These are phyloP conservation scores for Colletotrichum salicis DNA, from an alignment of 2,329 filamentous ascomycete species.

Conservation along the genomic window DNA sequence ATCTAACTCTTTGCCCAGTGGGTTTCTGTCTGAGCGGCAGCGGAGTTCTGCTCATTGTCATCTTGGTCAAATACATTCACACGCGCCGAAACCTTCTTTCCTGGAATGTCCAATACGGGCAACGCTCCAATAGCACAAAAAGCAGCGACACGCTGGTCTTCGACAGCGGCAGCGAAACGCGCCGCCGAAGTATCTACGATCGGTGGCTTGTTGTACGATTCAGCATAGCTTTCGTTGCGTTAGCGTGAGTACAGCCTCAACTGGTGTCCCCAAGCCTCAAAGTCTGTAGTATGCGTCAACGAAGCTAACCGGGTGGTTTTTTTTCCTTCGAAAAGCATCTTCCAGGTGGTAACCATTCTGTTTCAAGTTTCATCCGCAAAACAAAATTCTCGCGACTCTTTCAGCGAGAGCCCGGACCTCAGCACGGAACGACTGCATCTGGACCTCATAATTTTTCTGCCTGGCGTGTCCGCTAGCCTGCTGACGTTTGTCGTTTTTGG, in stretches of 20 bases:
- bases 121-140: slow-evolving; percentile 35
- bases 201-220: slow-evolving; percentile 57
- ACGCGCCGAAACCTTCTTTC: slow-evolving; percentile 45
- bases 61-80: slow-evolving; percentile 53
- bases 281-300: background rate
- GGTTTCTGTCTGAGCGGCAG: slow-evolving; percentile 50
- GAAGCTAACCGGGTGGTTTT: slow-evolving; percentile 9
- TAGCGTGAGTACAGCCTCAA: slow-evolving; percentile 44
- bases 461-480: slow-evolving; percentile 40
- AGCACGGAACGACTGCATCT: slow-evolving; percentile 37
- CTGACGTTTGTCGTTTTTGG: slow-evolving; percentile 41
- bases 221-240: slow-evolving; percentile 53
- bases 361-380: slow-evolving; percentile 48
- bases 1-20: slow-evolving; percentile 43
- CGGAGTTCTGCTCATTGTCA: slow-evolving; percentile 49
- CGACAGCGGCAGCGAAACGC: slow-evolving; percentile 17
- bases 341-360: slow-evolving; percentile 51
- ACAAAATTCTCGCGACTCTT: slow-evolving; percentile 44
- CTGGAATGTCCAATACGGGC: slow-evolving; percentile 47
- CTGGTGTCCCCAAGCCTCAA: background rate
- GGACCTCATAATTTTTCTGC: slow-evolving; percentile 40
- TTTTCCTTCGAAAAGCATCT: slow-evolving; percentile 39
- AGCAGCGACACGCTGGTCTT: slow-evolving; percentile 29
- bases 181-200: slow-evolving; percentile 52
- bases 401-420: slow-evolving; percentile 46